Base-by-base conservation (phyloP, 2,329 filamentous ascomycete species). In the Paradendryphiella salina region DNA sequence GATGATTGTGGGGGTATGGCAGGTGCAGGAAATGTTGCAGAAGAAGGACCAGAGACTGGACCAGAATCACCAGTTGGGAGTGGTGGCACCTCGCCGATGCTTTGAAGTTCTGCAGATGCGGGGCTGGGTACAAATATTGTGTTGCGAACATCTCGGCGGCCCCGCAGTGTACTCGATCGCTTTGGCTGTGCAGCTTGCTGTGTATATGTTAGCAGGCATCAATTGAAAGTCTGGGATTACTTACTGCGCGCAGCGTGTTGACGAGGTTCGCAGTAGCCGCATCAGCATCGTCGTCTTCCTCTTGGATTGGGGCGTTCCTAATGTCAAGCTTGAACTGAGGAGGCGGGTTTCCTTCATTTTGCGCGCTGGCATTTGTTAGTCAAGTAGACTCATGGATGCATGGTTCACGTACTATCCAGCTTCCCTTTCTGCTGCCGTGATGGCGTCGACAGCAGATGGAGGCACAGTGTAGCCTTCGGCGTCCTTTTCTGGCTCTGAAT, bases 121-220 rank as follows among this genome's bases (percentile, higher is more conserved):
- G 69, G 70, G 43, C 66, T 72, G 5, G 89, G 87, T 57, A 92
- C 80, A 67, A 94, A 93, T 46, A 96, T 86, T 1, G 92, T 96
- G 73, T 96, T 96, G 52, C 93, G 85, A 56, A 95, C 90, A 70
- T 97, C 93, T 68, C 94, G 84, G 54, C 94, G 87, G 43, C 94
- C 94, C 60, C 94, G 84, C 13, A 96, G 79, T 11, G 91, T 96
- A 37, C 89, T 87, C 11, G 83, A 77, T 52, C 74, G 72, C 33
- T 74, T 73, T 2, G 72, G 59, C 15, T 90, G 85, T 48, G 85
- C 82, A 20, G 75, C 74, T 71, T 81, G 72, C 74, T 84, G 79
- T 65, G 28, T n/a, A 21, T 2, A 20, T 38, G 47, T 70, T 56
- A 71, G 60, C 34, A 21, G 34, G 10, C 32, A 18, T 37, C 28